Base-by-base conservation (phyloP, 108 stramenopile species). In the Nitzschia putrida region DNA sequence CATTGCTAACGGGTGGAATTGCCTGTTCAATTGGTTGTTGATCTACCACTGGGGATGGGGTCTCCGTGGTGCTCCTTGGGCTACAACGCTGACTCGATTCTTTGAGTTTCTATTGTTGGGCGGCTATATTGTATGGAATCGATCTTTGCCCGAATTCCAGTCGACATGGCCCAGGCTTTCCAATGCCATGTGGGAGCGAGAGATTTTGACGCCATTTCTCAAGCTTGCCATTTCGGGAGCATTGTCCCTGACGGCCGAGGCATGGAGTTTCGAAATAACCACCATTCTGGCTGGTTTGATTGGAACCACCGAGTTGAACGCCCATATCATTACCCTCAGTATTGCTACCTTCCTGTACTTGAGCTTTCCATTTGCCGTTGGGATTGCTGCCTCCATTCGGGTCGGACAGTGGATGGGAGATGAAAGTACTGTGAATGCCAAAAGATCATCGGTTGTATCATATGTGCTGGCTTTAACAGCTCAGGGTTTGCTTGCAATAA, bases 271-370 rank as follows among this genome's bases (percentile, higher is more conserved):
- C 56, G 79, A 80, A 53, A 45, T 75, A 24, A 74, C 79, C 53
- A 80, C 79, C n/a, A 80, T 80, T n/a, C 51, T 80, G 56, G 69
- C 79, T 18, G 79, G 79, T n/a, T 29, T 80, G 52, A 8, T 80
- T 34, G 73, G 79, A 22, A 76, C 74, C 12, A 51, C 71, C 0
- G 69, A 55, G 26, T 52, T 80, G 64, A 69, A 75, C 61, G 79
- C 79, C 7, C 79, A 80, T 53, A 57, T 71, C 9, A 71, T 80
- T 42, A 74, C 74, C 3, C 66, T 80, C 47, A 80, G 24, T 11
- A 59, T 80, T 24, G 69, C 74, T 7, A 66, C 73, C 14, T 75
- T 80, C 40, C 52, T 80, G 13, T 80, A 40, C 21, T 56, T 75
- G 7, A 74, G 73, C 29, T 80, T 80, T 57, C 74, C 79, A 25